Evolutionary conservation across 1,139 yeast species (phyloP).

Genomic region (Geotrichum macrosporum): DNA sequence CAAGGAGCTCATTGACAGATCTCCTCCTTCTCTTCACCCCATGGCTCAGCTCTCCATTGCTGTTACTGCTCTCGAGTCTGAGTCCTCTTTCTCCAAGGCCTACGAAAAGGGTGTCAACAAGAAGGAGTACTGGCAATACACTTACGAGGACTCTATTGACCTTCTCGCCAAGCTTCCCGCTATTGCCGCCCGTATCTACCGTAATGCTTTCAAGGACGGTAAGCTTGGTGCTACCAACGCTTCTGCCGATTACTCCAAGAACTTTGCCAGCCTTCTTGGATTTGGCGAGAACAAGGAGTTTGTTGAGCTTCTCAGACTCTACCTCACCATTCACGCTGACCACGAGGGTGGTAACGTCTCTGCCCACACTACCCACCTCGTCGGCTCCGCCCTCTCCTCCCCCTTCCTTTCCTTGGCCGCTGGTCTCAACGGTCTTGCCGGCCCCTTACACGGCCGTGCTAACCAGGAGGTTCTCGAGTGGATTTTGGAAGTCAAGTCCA

Average conservation of each 20-base stretch:
- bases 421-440: conserved; percentile 95
- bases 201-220: conserved; percentile 84
- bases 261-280: conserved; percentile 81
- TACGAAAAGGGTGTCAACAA: conserved; percentile 86
- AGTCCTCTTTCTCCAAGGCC: conserved; percentile 85
- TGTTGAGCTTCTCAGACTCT: conserved; percentile 85
- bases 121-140: conserved; percentile 86
- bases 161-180: conserved; percentile 88
- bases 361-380: conserved; percentile 95
- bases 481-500: conserved; percentile 76
- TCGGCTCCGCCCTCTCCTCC: conserved; percentile 91
- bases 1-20: conserved; percentile 71
- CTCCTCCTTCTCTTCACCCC: conserved; percentile 88
- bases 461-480: conserved; percentile 97
- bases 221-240: conserved; percentile 55
- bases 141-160: conserved; percentile 84
- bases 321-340: conserved; percentile 92
- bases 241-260: conserved; percentile 84
- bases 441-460: conserved; percentile 97
- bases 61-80: conserved; percentile 84
- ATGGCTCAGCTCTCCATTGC: conserved; percentile 97
- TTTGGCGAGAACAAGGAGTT: conserved; percentile 75
- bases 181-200: conserved; percentile 91
- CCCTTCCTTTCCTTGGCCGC: conserved; percentile 92
- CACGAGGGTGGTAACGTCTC: conserved; percentile 99